These are phyloP conservation scores for Colletotrichum zoysiae DNA, from an alignment of 2,329 filamentous ascomycete species.

Conservation along the genomic window DNA sequence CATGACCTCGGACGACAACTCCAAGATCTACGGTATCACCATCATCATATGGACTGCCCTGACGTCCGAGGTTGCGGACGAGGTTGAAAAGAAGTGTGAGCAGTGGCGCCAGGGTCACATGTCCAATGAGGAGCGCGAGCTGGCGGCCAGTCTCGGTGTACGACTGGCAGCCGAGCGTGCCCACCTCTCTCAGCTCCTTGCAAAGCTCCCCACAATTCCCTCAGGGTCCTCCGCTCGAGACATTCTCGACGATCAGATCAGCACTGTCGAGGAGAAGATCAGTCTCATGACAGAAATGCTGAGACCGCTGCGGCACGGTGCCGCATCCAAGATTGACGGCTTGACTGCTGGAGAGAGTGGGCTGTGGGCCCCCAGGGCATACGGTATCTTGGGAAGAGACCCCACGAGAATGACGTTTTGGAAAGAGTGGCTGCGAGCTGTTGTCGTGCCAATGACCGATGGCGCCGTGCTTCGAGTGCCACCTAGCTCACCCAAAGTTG, in stretches of 20 bases:
- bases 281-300: constrained; percentile 96
- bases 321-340: constrained; percentile 96
- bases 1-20: constrained; percentile 94
- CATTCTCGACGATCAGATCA: constrained; percentile 91
- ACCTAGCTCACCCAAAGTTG: constrained; percentile 88
- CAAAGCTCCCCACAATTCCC: constrained; percentile 81
- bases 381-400: constrained; percentile 91
- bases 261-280: constrained; percentile 96
- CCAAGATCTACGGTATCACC: constrained; percentile 91
- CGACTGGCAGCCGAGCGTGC: constrained; percentile 89
- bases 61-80: constrained; percentile 83
- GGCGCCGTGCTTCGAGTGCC: constrained; percentile 86
- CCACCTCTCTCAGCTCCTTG: constrained; percentile 87
- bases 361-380: constrained; percentile 94
- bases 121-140: constrained; percentile 89
- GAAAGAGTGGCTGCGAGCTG: constrained; percentile 97
- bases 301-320: constrained; percentile 90
- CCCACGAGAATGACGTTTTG: constrained; percentile 88
- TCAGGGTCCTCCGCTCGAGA: constrained; percentile 88
- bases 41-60: constrained; percentile 94
- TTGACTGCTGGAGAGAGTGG: constrained; percentile 95
- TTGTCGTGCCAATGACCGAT: constrained; percentile 96
- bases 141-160: constrained; percentile 92
- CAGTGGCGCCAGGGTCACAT: constrained; percentile 88
- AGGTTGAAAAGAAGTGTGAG: constrained; percentile 85